Base-by-base conservation (phyloP, 2,329 filamentous ascomycete genomes). In the Chaetomiaceae sp. region DNA sequence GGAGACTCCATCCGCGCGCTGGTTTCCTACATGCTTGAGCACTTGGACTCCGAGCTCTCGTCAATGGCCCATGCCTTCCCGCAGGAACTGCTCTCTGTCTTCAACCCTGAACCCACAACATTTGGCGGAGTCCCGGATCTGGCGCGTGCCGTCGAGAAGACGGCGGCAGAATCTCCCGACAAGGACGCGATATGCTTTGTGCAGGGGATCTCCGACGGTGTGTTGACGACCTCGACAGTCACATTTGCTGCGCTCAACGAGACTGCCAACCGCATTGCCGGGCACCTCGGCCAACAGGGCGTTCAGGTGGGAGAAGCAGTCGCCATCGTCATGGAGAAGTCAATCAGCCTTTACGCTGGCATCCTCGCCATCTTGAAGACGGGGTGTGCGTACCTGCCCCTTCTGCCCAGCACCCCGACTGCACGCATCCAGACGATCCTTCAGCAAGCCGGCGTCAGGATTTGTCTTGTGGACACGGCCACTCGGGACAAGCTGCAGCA, bases 311-410 rank as follows among this genome's bases (percentile, higher is more conserved):
- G 83, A 7, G 75, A 82, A 15, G 71, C 89, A 9, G 74, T 95
- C n/a, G 84, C 84, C 31, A 80, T 95, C 40, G 75, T 86, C 42
- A 85, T 95, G 80, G 81, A 91, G 20, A 95, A 94, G 65, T 91
- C 85, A 0, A 67, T 83, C 1, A 68, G 83, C 23, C 71, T 95
- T 0, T 95, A 95, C 64, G 75, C 84, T 25, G 78, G 83, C 0
- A 88, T 95, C 23, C 73, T 96, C 27, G 90, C 83, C 1, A 79
- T 85, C 20, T 68, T 89, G 29, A 95, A 95, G 63, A 73, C 82
- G 5, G 89, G 89, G 8, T 85, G 84, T 62, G 89, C 84, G 7
- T 94, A 95, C 64, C 71, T 95, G n/a, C 89, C 90, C 0, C 75
- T 95, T 4, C 76, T 89, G 1, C 87, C 88, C 1, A 82, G 79